Base-by-base conservation (phyloP, 179 eudicot species). In the Beta lomatogona region DNA sequence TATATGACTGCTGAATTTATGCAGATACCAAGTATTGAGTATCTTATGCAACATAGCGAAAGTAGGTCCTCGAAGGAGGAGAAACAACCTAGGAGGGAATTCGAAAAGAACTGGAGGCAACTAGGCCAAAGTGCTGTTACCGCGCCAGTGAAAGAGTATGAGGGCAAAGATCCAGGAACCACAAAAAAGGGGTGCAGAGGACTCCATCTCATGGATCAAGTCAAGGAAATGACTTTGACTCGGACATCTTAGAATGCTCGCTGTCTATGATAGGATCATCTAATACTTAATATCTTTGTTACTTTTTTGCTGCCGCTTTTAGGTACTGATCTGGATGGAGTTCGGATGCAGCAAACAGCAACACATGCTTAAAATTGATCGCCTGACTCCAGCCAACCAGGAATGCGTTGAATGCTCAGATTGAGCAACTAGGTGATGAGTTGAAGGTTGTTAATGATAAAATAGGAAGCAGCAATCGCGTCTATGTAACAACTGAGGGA, bases 11-110 rank as follows among this genome's bases (percentile, higher is more conserved):
- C 61, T 61, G 48, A 78, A 75, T 83, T 18, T 44, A 86, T 81
- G 85, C 84, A 96, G 99, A 93, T 94, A 53, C 87, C 89, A 60
- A 90, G 97, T 83, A 52, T 89, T 81, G 88, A 93, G 57, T 96
- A 91, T 79, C 94, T 89, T 61, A 96, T 96, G 82, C 92, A 91
- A 84, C 99, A 96, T 80, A n/a, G n/a, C n/a, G 98, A 94, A 84
- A 92, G 90, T 77, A 86, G 91, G 79, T 59, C 98, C 13, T 87
- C 94, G 85, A 83, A 86, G 53, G 99, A 96, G 85, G 99, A 96
- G 89, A 96, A 96, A 83, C 93, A 92, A 86, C 82, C 94, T 57
- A 78, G 94, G 9, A 90, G 91, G 81, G 98, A 96, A 73, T 91
- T 94, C n/a, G n/a, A 14, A 96, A 91, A 74, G 96, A 90, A 55